Base-by-base conservation (phyloP, 768 basidiomycete genomes). In the Leccinum ochraceum region DNA sequence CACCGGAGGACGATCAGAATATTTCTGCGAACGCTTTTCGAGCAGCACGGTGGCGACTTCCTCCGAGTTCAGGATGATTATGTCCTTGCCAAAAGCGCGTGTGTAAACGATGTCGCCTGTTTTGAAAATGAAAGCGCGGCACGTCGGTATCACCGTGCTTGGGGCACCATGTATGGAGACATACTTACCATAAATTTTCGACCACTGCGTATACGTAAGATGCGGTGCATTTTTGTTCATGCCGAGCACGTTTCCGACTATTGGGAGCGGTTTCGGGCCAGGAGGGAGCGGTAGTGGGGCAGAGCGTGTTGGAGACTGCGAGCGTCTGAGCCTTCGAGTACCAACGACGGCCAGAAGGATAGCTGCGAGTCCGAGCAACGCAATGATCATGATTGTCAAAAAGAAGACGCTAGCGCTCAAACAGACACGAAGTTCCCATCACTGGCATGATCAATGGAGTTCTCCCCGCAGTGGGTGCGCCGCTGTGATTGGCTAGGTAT, bases 21-120 rank as follows among this genome's bases (percentile, higher is more conserved):
- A 86, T 26, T 81, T 81, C 10, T 78, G 66, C 52, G 83, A 80
- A 34, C 81, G 78, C 64, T 77, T 81, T 39, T 86, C 84, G 34
- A 86, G 70, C 26, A 86, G 70, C 46, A 83, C 82, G n/a, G 74
- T 73, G 37, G 78, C 79, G 10, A 75, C 77, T 61, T 81, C 72
- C 57, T 79, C 67, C 66, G 77, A 78, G 71, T 80, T 85, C 51
- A 87, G 66, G 53, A 85, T 72, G 55, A 86, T 65, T 67, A 85
- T 75, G 3, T 80, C 74, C 58, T 81, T 77, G 32, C 78, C 76
- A 54, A 85, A 70, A 22, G 82, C 63, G 20, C 49, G 54, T 0
- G 20, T 22, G 22, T 59, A 51, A 13, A 66, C 46, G 22, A 51
- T 51, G 26, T 51, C 50, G 14, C 50, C 50, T 51, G 17, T 42